Conservation (phyloP, 2,329 filamentous ascomycete species). For the Paecilomyces formosus region DNA sequence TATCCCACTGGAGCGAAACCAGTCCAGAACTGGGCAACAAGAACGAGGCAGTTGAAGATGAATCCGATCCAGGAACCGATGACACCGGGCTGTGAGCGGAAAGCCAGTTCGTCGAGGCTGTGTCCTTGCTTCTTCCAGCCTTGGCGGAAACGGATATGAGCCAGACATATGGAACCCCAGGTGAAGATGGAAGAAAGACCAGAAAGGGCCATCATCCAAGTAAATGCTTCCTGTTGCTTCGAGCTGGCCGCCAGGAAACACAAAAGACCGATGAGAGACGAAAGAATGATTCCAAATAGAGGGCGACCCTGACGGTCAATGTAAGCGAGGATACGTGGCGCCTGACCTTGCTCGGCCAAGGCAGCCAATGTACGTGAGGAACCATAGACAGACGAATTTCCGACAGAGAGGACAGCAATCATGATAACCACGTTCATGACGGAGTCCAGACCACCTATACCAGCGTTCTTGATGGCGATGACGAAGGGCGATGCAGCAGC, state of each 20-base stretch:
- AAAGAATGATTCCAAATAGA: slow-evolving; percentile 62
- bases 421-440: slow-evolving; percentile 96
- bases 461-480: slow-evolving; percentile 79
- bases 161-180: slow-evolving; percentile 78
- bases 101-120: slow-evolving; percentile 69
- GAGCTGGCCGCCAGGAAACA: slow-evolving; percentile 65
- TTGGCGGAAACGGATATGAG: slow-evolving; percentile 82
- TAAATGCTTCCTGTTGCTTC: slow-evolving; percentile 57
- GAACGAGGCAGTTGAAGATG: slow-evolving; percentile 64
- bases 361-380: slow-evolving; percentile 85
- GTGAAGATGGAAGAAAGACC: slow-evolving; percentile 68
- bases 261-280: slow-evolving; percentile 63
- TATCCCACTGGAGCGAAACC: slow-evolving; percentile 68
- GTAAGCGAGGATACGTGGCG: slow-evolving; percentile 68
- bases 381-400: slow-evolving; percentile 86
- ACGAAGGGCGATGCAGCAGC: slow-evolving; percentile 82
- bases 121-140: slow-evolving; percentile 68
- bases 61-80: slow-evolving; percentile 75
- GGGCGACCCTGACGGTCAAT: slow-evolving; percentile 77
- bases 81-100: slow-evolving; percentile 70
- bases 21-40: slow-evolving; percentile 82
- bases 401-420: slow-evolving; percentile 80
- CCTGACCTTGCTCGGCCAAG: slow-evolving; percentile 79
- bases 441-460: slow-evolving; percentile 71
- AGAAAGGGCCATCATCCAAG: slow-evolving; percentile 72